Evolutionary conservation across 2,329 filamentous ascomycete species (phyloP), one percentile per base, ranked within the genome.

Genomic region (Fusarium sp.): DNA sequence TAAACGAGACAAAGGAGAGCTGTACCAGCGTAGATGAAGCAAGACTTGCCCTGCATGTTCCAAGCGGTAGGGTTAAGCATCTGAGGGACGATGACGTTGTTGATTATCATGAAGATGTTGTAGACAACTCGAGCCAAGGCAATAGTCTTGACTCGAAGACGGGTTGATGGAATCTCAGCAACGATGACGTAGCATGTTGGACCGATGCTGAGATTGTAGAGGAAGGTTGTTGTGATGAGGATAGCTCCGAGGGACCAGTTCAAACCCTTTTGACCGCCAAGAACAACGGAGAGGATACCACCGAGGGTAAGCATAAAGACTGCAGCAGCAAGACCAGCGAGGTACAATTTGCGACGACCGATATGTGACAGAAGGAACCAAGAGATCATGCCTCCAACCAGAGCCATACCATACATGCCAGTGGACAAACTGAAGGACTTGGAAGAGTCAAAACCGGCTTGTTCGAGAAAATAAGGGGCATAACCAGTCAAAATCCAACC

Each of bases 311-410:
- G 76, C n/a, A 84, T 76, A 4, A 78, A 27, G 0, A 77, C 71
- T 26, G 71, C 57, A 26, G 61, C 74, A 1, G 59, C 68, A 49
- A 83, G 75, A 1, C 84, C 83, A 6, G 44, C 50, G 6, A 84
- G 64, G 60, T 81, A 84, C 37, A 84, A 78, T n/a, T 54, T 69
- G 7, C 83, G 78, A 4, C 83, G 82, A 10, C 83, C 83, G 26
- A 79, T 75, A 2, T 74, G 71, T 35, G 78, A 78, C 9, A 85
- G 79, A 18, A 81, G 76, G 18, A 80, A 76, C 78, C 81, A 83
- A 11, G 82, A 83, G 37, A 83, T 60, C 17, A 83, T 71, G 20
- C 80, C 79, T 15, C 84, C 80, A 8, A 81, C 40, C 35, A 85
- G 79, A 7, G 80, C 83, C 53, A 84, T 78, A 8, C 77, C 79